Base-by-base conservation (phyloP, 2,329 filamentous ascomycete genomes). In the Cladosporium sp. region DNA sequence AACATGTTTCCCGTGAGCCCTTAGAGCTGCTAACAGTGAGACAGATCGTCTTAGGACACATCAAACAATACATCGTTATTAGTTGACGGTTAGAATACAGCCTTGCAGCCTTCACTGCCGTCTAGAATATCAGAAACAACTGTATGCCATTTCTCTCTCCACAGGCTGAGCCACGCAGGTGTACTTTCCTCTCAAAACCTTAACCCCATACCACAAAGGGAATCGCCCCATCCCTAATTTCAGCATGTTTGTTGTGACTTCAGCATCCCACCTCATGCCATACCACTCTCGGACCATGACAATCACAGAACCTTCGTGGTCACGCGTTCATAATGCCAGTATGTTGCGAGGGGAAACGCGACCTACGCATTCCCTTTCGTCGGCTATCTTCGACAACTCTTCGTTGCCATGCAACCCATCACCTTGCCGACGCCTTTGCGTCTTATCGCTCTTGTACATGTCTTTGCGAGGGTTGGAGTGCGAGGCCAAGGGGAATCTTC, bases 311-410 rank as follows among this genome's bases (percentile, higher is more conserved):
- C 59, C 51, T 59, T 35, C n/a, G n/a, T n/a, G n/a, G 49, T 25
- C 40, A 18, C 53, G 48, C 49, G 52, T 54, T 60, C 54, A 58
- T 57, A 59, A 58, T 54, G 53, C 50, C 42, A 35, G 40, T 45
- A 9, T n/a, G 60, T 59, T 56, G 57, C 57, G 53, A 56, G 50
- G 59, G 59, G 47, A 55, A 59, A 60, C 57, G 50, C 50, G 49
- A 42, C 51, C 45, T 39, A n/a, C 18, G 35, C 45, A 42, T 43
- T 52, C 49, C 51, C 38, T 40, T 43, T 35, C 38, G 42, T 53
- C 40, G 46, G 32, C 30, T 20, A 38, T 18, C 33, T 15, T 30
- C 15, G n/a, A 18, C 33, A 18, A 18, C 30, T 30, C 33, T 6
- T 20, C 43, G 43, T 38, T 27, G 35, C 43, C 22, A 47, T 47